Evolutionary conservation across 352 stramenopile genomes (phyloP), one percentile per base, ranked within the genome.

Genomic region (Phytophthora rubi): DNA sequence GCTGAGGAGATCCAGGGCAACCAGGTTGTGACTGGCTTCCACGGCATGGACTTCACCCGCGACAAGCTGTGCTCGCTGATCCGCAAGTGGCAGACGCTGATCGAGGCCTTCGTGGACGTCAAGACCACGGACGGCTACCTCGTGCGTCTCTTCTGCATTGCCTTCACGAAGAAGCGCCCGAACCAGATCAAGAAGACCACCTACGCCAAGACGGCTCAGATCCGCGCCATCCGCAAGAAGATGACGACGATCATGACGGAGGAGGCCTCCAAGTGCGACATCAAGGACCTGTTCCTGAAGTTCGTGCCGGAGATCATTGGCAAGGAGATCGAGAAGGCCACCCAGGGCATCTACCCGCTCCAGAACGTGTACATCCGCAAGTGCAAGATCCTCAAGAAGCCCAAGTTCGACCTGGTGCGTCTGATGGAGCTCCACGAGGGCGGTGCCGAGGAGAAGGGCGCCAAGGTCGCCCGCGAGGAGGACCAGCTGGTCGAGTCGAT

Each of bases 341-440:
- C 93, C 48, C 94, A 98, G 75, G 88, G 90, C 76, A 99, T 99
- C 85, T 99, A 99, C 94, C 98, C 98, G 57, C 90, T 99, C 67
- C 98, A 99, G 88, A 98, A 99, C 83, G 94, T 98, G 63, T 99
- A 97, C 93, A 98, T 99, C 81, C 96, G 98, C 72, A 99, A 99
- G 95, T 98, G 99, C 68, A 99, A 99, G 96, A 98, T 99, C 55
- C 90, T 99, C 42, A 99, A 99, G 95, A 99, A 99, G 92, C 98
- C 98, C 58, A 99, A 99, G 92, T 99, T 99, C 79, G 98, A 99
- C 92, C 82, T 99, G 45, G 97, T 97, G 61, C 98, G 98, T 80
- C 88, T 99, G 53, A 99, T 99, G 98, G 98, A 99, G 81, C 98
- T 99, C 79, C 98, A 99, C 89, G 97, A 98, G 54, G 95, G 97